Base-by-base conservation (phyloP, 768 basidiomycete species). In the Mycena chlorophos region DNA sequence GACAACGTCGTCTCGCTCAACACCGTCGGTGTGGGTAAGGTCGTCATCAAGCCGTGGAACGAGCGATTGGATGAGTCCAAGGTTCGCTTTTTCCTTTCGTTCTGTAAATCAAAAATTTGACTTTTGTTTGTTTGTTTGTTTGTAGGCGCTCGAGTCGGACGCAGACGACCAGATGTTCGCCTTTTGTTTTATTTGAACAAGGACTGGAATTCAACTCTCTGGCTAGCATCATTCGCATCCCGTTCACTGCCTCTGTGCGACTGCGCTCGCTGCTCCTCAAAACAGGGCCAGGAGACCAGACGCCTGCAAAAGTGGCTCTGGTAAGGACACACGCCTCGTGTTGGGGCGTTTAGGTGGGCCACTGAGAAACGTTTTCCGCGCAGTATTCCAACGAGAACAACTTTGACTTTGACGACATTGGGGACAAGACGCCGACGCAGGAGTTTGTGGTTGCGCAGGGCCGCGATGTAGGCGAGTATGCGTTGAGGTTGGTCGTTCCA, bases 11-110 rank as follows among this genome's bases (percentile, higher is more conserved):
- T 88, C 39, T 91, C 88, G 27, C 72, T 97, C 52, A 97, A 97
- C 65, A 82, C 81, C 17, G 68, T 65, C 12, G 79, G 69, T 19
- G 60, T 73, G 51, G 82, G 80, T 37, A 73, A 81, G 4, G 77
- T 77, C 48, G 75, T 91, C 25, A 86, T 96, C 64, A 97, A 96
- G 72, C 87, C 93, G 1, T 96, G 94, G 94, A 76, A 94, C 63
- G 71, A 86, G 56, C 82, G 91, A 30, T 68, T 81, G 52, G 84
- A 88, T 55, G 91, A 94, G 68, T 72, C 73, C 27, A 74, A 78
- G 74, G 94, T 94, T 66, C 62, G n/a, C n/a, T n/a, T n/a, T n/a
- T n/a, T n/a, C n/a, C 79, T 61, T 43, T 42, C 30, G 19, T 10
- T 45, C 43, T 42, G 12, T 34, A 47, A 13, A 27, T 6, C 52